Percentiles rank a stretch among this genome's conserved stretches.
phyloP scores from a whole-genome alignment of 2,329 filamentous ascomycete species.

The Sphaceloma murrayae region DNA sequence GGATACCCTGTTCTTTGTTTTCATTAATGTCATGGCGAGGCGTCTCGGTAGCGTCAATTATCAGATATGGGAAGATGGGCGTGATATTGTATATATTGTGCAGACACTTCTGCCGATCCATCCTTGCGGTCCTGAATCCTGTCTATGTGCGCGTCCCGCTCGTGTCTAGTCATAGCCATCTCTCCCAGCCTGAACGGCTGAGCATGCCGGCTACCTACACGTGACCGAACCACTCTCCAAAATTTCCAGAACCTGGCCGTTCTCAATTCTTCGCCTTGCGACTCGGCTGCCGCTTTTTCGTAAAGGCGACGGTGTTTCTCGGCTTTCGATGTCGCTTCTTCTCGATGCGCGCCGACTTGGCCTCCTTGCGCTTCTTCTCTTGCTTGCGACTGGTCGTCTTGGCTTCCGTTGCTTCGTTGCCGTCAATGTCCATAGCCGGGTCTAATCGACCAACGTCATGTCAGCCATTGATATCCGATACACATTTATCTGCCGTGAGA shows the following conservation, averaged over 20 bases:
- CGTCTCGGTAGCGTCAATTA: too few relatives aligned
- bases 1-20: too few relatives aligned
- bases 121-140: too few relatives aligned
- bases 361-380: constrained; percentile 24
- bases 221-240: too few relatives aligned
- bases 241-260: too few relatives aligned
- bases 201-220: too few relatives aligned
- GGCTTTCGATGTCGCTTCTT: constrained; percentile 32
- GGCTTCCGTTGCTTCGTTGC: constrained; percentile 19
- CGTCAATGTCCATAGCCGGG: constrained; percentile 32
- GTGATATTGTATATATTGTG: too few relatives aligned
- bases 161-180: too few relatives aligned
- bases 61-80: too few relatives aligned
- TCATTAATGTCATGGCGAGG: background rate
- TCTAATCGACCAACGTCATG: constrained; percentile 17
- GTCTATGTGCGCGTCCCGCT: too few relatives aligned
- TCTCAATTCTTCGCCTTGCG: constrained; percentile 25
- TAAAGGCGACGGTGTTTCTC: constrained; percentile 33
- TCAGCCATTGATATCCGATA: constrained; percentile 27
- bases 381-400: constrained; percentile 19
- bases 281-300: constrained; percentile 20
- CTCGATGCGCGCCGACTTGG: constrained; percentile 28
- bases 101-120: too few relatives aligned
- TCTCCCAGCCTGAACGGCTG: too few relatives aligned
- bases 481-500: constrained; percentile 13